Base-by-base conservation (phyloP, 2,329 filamentous ascomycete genomes). In the Colletotrichum brevisporum region DNA sequence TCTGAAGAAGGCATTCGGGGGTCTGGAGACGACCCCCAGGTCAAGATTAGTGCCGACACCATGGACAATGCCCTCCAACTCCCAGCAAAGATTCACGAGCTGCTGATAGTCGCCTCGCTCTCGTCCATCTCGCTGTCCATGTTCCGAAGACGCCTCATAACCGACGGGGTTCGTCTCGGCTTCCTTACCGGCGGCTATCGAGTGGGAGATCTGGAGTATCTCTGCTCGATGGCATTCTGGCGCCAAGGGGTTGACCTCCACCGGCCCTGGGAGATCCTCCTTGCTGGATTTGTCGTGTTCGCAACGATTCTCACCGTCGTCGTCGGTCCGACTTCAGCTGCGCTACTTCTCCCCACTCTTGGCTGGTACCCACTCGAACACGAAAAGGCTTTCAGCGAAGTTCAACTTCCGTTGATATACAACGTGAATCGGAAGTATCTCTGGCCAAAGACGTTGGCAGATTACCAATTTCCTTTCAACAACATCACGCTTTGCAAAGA, bases 131-230 rank as follows among this genome's bases (percentile, higher is more conserved):
- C 62, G 1, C 18, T 66, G 9, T n/a, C 51, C 5, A 65, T 57
- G 55, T 66, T 60, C 6, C 26, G 52, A 26, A 18, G 56, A 1
- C 16, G 62, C 1, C 26, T 69, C 1, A 27, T 62, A 5, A 10
- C 10, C 2, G 16, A 47, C 12, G 62, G 67, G 1, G 50, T 69
- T 24, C 55, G 61, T 2, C 16, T 65, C 13, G 67, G 67, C 1
- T 67, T 70, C 10, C 51, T 70, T 3, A 70, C 67, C 0, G 67
- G 62, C 15, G 57, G 63, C 5, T 67, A 70, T 16, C 67, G 67
- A 12, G 52, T 67, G 3, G 67, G 67, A 3, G 67, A 70, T 10
- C 36, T 70, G 9, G 13, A 3, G 1, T 70, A 70, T 15, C 57
- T 70, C 4, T 0, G n/a, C 3, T 36, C 39, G 5, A 2, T 31